phyloP scores from a whole-genome alignment of 768 basidiomycete genomes.

The Rhodotorula taiwanensis region DNA sequence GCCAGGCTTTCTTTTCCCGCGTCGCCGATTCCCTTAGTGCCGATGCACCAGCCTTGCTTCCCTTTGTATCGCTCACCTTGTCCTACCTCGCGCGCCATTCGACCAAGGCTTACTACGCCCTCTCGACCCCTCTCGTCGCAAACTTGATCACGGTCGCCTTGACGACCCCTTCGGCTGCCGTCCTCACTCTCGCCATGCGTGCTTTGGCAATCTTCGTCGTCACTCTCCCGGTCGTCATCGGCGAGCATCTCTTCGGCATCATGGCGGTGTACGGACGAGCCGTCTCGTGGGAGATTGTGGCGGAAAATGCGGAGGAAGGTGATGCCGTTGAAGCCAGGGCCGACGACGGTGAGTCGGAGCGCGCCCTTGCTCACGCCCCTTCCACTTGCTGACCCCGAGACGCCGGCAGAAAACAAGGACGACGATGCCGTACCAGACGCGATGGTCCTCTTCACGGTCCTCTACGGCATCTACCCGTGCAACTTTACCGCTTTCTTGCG shows the following conservation, averaged over 20 bases:
- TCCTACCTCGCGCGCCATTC: conserved; percentile 31
- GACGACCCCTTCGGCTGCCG: conserved; percentile 38
- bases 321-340: background rate
- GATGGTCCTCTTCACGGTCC: conserved; percentile 62
- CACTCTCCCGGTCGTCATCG: conserved; percentile 34
- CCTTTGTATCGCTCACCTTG: conserved; percentile 26
- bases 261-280: conserved; percentile 43
- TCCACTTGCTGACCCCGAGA: too few relatives aligned
- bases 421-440: conserved; percentile 51
- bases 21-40: conserved; percentile 12
- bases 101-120: conserved; percentile 28
- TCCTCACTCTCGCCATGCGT: conserved; percentile 35
- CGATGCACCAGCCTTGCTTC: conserved; percentile 13
- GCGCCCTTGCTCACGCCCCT: too few relatives aligned
- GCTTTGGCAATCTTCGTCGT: conserved; percentile 36
- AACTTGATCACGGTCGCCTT: conserved; percentile 38
- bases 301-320: conserved; percentile 16
- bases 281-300: conserved; percentile 39
- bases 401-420: conserved; percentile 1
- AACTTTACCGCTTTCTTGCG: conserved; percentile 76
- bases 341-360: background rate
- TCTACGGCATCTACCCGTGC: conserved; percentile 87
- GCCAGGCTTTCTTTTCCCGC: conserved; percentile 25
- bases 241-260: conserved; percentile 29
- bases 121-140: conserved; percentile 25